Evolutionary conservation across 2,329 filamentous ascomycete species (phyloP).

Genomic region (Sphaerulina vaccinii): DNA sequence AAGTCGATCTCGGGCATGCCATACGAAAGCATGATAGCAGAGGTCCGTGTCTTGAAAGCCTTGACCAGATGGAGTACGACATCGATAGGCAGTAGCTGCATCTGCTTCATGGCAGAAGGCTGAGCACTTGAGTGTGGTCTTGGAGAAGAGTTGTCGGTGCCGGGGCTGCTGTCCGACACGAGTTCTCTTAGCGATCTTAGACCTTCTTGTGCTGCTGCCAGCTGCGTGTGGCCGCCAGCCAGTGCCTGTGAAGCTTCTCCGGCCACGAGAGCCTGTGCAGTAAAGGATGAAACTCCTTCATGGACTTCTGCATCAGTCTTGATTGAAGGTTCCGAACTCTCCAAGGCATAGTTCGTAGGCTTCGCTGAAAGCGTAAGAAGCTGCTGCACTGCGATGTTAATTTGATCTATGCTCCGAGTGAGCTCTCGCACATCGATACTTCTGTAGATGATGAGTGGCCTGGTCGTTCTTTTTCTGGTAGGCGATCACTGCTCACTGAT

Average conservation of each 20-base stretch:
- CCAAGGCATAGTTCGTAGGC: not conserved
- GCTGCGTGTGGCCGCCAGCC: conserved; percentile 13
- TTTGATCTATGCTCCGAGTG: conserved; percentile 15
- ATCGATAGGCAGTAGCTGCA: conserved; percentile 13
- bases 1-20: conserved; percentile 7
- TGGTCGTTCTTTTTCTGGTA: too few relatives aligned
- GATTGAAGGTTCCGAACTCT: not conserved
- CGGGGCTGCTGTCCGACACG: conserved; percentile 4
- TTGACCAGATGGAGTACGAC: conserved; percentile 13
- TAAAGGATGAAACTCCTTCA: conserved; percentile 16
- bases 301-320: conserved; percentile 11
- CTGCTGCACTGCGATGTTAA: conserved; percentile 13
- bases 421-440: conserved; percentile 4
- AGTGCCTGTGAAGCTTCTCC: conserved; percentile 17
- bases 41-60: conserved; percentile 10
- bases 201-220: conserved; percentile 15
- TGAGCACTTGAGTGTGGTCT: not conserved
- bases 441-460: not conserved
- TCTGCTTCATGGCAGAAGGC: not conserved
- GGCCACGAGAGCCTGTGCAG: conserved; percentile 11
- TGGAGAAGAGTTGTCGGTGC: conserved; percentile 1
- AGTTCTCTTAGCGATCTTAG: conserved; percentile 10
- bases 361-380: conserved; percentile 6
- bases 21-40: conserved; percentile 9
- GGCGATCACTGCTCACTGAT: not conserved